Evolutionary conservation across 352 stramenopile species (phyloP), one percentile per base, ranked within the genome.

Genomic region (Globisporangium alternatum): DNA sequence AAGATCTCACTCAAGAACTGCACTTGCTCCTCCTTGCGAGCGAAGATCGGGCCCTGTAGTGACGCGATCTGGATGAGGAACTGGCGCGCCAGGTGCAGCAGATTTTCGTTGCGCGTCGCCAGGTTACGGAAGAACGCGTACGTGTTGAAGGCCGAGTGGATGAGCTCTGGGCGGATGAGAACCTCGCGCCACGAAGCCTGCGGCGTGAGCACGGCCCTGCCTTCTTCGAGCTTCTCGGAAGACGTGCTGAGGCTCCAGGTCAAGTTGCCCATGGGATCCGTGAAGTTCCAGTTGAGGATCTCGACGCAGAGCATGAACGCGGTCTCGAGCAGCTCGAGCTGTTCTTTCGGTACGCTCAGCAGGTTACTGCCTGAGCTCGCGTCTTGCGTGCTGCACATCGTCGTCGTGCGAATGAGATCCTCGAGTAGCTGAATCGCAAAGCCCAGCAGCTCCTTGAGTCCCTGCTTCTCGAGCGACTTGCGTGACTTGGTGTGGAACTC

Each of bases 141-240:
- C 33, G 85, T 92, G 64, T 94, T 91, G 69, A 91, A 94, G 9
- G 83, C 83, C n/a, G 81, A 85, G 69, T 94, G 83, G 67, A 94
- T 92, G 53, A 94, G 72, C 67, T 85, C 78, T 2, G 77, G 78
- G 5, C 83, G 81, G 31, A 91, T 77, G 1, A 95, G 66, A 30
- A 90, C 74, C 13, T 79, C 74, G 54, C 85, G 84, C 82, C 85
- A 94, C 0, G 81, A 87, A 22, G 82, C 72, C 59, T 88, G 72
- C 6, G 87, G 81, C 12, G 68, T 79, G 58, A 92, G 71, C 21
- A 80, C 77, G 12, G 76, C 67, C 35, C 70, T 66, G 25, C 67
- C 77, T 37, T 77, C 69, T 21, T 86, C 70, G 6, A 69, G 62
- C 47, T 65, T 67, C 22, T 66, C 65, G 0, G 72, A 81, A 6